These are phyloP conservation scores for Amauroascus verrucosus DNA, from an alignment of 2,329 filamentous ascomycete species.

Conservation along the genomic window DNA sequence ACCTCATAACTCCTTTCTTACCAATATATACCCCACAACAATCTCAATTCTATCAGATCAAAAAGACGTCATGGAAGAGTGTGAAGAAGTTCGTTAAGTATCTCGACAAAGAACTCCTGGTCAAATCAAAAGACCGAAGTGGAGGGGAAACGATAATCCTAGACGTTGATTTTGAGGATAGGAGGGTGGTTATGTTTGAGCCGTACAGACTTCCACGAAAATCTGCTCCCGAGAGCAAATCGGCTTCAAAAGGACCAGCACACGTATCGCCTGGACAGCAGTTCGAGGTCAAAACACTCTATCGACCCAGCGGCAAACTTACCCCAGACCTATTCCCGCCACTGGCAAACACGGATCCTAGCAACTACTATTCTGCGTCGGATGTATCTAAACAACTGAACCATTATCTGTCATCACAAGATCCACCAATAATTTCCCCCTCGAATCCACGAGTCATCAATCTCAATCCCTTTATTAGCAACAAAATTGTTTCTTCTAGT, in stretches of 20 bases:
- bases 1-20: constrained; percentile 56
- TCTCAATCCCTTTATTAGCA: constrained; percentile 53
- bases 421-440: constrained; percentile 41
- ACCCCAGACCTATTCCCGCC: constrained; percentile 44
- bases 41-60: constrained; percentile 52
- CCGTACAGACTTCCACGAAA: constrained; percentile 53
- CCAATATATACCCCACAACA: constrained; percentile 48
- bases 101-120: constrained; percentile 52
- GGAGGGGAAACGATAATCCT: constrained; percentile 54
- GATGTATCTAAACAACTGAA: constrained; percentile 50
- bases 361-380: constrained; percentile 48
- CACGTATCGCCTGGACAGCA: constrained; percentile 37
- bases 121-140: constrained; percentile 55
- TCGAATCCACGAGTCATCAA: constrained; percentile 53
- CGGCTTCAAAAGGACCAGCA: constrained; percentile 22
- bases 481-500: constrained; percentile 48
- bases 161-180: constrained; percentile 55
- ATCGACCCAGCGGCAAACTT: constrained; percentile 49
- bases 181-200: constrained; percentile 45
- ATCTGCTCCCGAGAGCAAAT: constrained; percentile 27
- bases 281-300: constrained; percentile 42
- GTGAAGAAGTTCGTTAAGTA: constrained; percentile 60
- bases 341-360: constrained; percentile 39
- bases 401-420: constrained; percentile 49
- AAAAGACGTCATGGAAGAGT: constrained; percentile 61